These are phyloP conservation scores for Ophidiomyces ophidiicola DNA, from an alignment of 2,329 filamentous ascomycete genomes.

Conservation along the genomic window DNA sequence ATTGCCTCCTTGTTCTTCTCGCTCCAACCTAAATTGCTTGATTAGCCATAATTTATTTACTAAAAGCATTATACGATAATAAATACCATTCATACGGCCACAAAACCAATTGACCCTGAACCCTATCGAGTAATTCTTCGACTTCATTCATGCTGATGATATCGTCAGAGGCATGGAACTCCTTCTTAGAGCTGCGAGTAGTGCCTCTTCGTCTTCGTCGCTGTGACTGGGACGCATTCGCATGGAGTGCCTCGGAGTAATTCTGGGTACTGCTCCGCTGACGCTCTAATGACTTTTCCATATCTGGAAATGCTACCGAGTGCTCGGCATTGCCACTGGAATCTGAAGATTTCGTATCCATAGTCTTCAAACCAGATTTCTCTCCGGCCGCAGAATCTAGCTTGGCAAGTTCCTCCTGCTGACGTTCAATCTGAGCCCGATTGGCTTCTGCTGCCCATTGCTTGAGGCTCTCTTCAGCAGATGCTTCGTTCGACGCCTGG, in stretches of 20 bases:
- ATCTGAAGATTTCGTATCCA: constrained; percentile 21
- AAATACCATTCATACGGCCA: constrained; percentile 86
- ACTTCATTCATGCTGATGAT: constrained; percentile 63
- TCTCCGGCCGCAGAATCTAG: constrained; percentile 31
- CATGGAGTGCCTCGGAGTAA: constrained; percentile 32
- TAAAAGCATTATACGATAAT: background rate
- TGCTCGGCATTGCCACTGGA: constrained; percentile 18
- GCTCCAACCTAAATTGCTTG: constrained; percentile 48
- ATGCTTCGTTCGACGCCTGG: constrained; percentile 14
- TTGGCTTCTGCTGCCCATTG: constrained; percentile 25
- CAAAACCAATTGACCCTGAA: constrained; percentile 78
- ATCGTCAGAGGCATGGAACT: constrained; percentile 53
- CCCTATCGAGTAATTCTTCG: constrained; percentile 65
- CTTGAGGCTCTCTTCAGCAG: constrained; percentile 27
- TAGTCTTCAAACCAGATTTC: constrained; percentile 29
- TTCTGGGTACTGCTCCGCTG: constrained; percentile 22
- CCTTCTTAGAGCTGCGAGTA: constrained; percentile 36
- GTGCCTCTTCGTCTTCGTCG: constrained; percentile 34
- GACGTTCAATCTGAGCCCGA: constrained; percentile 25
- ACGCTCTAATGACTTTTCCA: constrained; percentile 24
- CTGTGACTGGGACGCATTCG: constrained; percentile 25
- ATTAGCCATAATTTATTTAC: background rate
- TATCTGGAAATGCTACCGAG: constrained; percentile 16
- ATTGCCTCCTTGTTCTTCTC: constrained; percentile 83
- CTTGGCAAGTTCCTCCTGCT: constrained; percentile 22